Conservation (phyloP, 306 rosid genomes). For the Trifolium fragiferum region DNA sequence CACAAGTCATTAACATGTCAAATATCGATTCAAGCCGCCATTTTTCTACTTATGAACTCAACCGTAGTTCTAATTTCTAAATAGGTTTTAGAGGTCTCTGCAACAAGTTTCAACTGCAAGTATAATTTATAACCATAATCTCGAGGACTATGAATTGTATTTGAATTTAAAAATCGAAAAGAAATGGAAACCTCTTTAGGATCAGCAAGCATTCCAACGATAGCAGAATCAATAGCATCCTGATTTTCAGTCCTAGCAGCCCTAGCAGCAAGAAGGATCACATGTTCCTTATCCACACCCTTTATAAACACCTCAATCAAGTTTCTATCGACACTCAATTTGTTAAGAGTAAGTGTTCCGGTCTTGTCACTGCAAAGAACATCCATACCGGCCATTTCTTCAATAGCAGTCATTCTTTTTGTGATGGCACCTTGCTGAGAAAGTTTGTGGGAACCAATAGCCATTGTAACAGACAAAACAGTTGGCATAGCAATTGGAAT, state of each 20-base stretch:
- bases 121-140: too few relatives aligned
- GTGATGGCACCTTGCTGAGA: conserved; percentile 98
- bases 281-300: conserved; percentile 90
- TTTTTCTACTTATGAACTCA: not conserved
- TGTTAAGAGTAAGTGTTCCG: conserved; percentile 96
- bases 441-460: conserved; percentile 95
- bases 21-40: not conserved
- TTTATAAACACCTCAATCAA: conserved; percentile 84
- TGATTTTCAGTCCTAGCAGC: conserved; percentile 94
- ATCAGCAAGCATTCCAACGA: conserved; percentile 99
- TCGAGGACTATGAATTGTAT: too few relatives aligned
- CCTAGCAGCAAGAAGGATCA: conserved; percentile 82
- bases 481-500: conserved; percentile 99
- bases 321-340: conserved; percentile 83
- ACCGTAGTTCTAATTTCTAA: not conserved
- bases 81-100: too few relatives aligned
- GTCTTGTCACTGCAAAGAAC: conserved; percentile 99
- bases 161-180: not conserved
- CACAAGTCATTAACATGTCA: conserved; percentile 34
- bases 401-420: conserved; percentile 97
- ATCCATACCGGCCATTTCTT: conserved; percentile 99
- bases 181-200: conserved; percentile 78
- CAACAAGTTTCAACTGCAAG: too few relatives aligned
- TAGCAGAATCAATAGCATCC: conserved; percentile 97
- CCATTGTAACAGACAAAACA: conserved; percentile 98